Percentiles rank a stretch among this genome's conserved stretches.
Evolutionary conservation across 1,284 basidiomycete species (phyloP).

Genomic region (Ustilago shanxiensis): DNA sequence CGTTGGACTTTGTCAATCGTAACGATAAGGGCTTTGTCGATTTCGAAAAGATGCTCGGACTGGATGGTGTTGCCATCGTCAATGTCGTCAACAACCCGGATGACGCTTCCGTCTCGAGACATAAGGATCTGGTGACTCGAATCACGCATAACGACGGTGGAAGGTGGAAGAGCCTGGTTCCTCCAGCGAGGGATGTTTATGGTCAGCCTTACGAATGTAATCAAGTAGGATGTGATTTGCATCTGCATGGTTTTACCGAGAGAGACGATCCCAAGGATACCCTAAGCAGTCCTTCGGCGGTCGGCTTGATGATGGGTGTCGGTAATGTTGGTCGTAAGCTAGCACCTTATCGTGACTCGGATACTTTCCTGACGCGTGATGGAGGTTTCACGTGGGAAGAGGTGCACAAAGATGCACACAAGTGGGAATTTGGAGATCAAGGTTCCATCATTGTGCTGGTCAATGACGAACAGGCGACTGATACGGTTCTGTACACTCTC

Average conservation of each 20-base stretch:
- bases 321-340: conserved; percentile 94
- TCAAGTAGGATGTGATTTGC: conserved; percentile 82
- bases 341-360: conserved; percentile 84
- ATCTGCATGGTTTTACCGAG: conserved; percentile 96
- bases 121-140: conserved; percentile 83
- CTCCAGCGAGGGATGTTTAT: conserved; percentile 82
- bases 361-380: conserved; percentile 96
- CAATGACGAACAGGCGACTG: conserved; percentile 93
- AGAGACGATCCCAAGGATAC: conserved; percentile 89
- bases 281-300: conserved; percentile 89
- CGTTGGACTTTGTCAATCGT: conserved; percentile 88
- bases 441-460: conserved; percentile 92
- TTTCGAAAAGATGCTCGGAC: conserved; percentile 96
- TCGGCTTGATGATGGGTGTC: conserved; percentile 93
- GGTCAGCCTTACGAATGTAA: conserved; percentile 82
- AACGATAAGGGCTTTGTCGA: conserved; percentile 89
- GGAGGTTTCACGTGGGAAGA: conserved; percentile 98
- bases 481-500: conserved; percentile 87
- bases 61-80: conserved; percentile 94
- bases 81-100: conserved; percentile 88
- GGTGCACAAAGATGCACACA: conserved; percentile 95
- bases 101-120: conserved; percentile 80
- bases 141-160: conserved; percentile 99
- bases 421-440: conserved; percentile 98
- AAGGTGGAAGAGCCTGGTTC: conserved; percentile 84